A percentile compares a stretch with the other conserved stretches of the same genome.
Evolutionary conservation across 129 eudicot species (phyloP).

Genomic region (Daucus carota): DH1_v3.0 NC_030383.2:63594001-63594500

Average conservation of each 20-base stretch:
- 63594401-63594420: slow-evolving; percentile 31
- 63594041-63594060: neutral
- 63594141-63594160: slow-evolving; percentile 17
- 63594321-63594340: slow-evolving; percentile 55
- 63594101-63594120: slow-evolving; percentile 26
- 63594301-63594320: slow-evolving; percentile 76
- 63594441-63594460: slow-evolving; percentile 69
- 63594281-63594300: slow-evolving; percentile 72
- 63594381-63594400: slow-evolving; percentile 65
- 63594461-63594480: slow-evolving; percentile 87
- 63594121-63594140: slow-evolving; percentile 16
- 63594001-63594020: neutral
- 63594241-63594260: slow-evolving; percentile 83
- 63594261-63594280: slow-evolving; percentile 74
- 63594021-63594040: neutral
- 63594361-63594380: slow-evolving; percentile 53
- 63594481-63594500: slow-evolving; percentile 44
- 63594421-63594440: slow-evolving; percentile 32
- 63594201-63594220: slow-evolving; percentile 15
- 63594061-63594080: slow-evolving; percentile 18
- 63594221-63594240: slow-evolving; percentile 79
- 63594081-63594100: slow-evolving; percentile 31
- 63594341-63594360: slow-evolving; percentile 65
- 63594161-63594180: slow-evolving; percentile 11
- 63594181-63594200: neutral